Base-by-base conservation (phyloP, 257 asterid genomes). In the Fraxinus pennsylvanica region DNA sequence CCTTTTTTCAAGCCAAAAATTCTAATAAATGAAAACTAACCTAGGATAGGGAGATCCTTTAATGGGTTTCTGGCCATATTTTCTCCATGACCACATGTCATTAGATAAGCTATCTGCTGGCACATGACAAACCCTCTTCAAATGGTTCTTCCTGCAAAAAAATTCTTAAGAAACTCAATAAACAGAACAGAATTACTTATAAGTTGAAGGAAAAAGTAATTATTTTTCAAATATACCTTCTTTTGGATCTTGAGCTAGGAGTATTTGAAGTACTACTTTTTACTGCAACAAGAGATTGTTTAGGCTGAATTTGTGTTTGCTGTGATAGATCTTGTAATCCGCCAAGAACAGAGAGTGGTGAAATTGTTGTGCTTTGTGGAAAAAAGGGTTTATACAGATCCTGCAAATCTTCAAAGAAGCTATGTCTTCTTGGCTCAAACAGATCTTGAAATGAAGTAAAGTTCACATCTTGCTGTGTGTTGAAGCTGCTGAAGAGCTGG, bases 1-100 rank as follows among this genome's bases (percentile, higher is more conserved):
- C 69, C 27, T 63, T 22, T 63, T 27, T 9, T 9, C 10, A 21
- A 43, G 50, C 50, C 50, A 43, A 12, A 43, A 43, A 43, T 14
- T 47, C 57, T 47, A 14, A 9, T 6, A 38, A 78, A 5, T 2
- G 65, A 30, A 50, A 50, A 7, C 72, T 17, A 21, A 90, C 97
- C 97, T 92, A 29, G 97, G 97, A 81, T 92, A 91, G n/a, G 97
- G 97, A 9, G 97, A 94, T 77, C 99, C 97, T 84, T 94, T 92
- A 73, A 94, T 94, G 78, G 97, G 99, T 77, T 92, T 92, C 76
- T 94, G 99, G 22, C 99, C 99, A 84, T 94, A 94, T 86, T 94
- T 94, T 80, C 99, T 89, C 99, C 99, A 94, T 74, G 97, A 94
- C 97, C 97, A 94, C 79, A 82, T 83, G 76, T 94, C 98, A 29